These are phyloP conservation scores for Stephania yunnanensis DNA, from an alignment of 164 flowering plant genomes.

Conservation along the genomic window DNA sequence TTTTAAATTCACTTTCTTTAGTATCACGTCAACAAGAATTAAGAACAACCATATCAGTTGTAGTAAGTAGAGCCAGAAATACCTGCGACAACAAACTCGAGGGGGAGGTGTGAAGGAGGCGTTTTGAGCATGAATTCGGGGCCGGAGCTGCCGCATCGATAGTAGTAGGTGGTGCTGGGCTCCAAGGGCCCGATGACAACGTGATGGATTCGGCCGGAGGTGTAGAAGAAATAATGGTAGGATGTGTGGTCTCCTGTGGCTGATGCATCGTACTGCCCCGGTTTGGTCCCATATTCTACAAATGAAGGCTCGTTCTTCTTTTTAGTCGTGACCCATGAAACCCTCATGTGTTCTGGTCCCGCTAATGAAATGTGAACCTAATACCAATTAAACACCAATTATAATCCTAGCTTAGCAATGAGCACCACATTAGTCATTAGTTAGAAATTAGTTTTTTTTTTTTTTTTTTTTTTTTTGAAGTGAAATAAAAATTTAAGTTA, in stretches of 20 bases:
- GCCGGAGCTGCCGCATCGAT: slow-evolving; percentile 56
- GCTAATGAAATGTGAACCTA: slow-evolving; percentile 73
- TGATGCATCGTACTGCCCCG: slow-evolving; percentile 36
- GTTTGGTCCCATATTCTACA: slow-evolving; percentile 51
- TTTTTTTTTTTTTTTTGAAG: no score
- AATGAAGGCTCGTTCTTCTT: slow-evolving; percentile 28
- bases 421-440: no score
- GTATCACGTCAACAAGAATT: no score
- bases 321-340: slow-evolving; percentile 59
- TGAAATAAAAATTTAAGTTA: no score
- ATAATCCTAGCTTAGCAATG: no score
- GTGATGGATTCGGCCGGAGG: slow-evolving; percentile 69
- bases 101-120: slow-evolving; percentile 62
- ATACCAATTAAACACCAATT: not conserved
- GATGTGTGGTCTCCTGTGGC: slow-evolving; percentile 49
- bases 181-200: slow-evolving; percentile 69
- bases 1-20: no score
- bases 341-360: slow-evolving; percentile 51
- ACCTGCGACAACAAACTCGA: slow-evolving; percentile 65
- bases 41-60: no score
- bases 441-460: no score
- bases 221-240: slow-evolving; percentile 56
- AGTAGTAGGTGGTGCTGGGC: slow-evolving; percentile 55
- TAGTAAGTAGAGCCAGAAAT: not conserved
- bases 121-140: slow-evolving; percentile 64